A percentile compares a stretch with the other conserved stretches of the same genome.
These are phyloP conservation scores for Raddia distichophylla DNA, from an alignment of 176 grass and related monocot genomes.

Conservation along the genomic window DNA sequence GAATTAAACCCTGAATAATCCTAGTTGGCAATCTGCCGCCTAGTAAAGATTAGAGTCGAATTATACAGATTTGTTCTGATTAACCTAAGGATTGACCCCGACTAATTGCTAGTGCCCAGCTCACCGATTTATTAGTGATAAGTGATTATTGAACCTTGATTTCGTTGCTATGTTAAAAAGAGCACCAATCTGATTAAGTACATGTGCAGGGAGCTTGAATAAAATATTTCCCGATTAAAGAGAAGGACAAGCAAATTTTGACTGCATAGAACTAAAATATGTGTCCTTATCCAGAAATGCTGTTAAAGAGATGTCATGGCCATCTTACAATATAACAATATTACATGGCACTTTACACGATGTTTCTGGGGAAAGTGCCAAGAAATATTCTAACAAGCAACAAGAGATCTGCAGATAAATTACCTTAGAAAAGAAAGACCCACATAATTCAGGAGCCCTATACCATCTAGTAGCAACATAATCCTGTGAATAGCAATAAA, in stretches of 20 bases:
- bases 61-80: too few relatives aligned
- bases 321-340: constrained; percentile 3
- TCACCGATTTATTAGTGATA: too few relatives aligned
- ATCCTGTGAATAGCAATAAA: constrained; percentile 63
- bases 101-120: too few relatives aligned
- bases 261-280: neutral
- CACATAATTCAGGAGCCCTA: constrained; percentile 92
- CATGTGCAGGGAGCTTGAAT: constrained; percentile 10
- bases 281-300: neutral
- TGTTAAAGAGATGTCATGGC: neutral
- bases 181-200: neutral
- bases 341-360: neutral
- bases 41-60: too few relatives aligned
- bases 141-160: neutral
- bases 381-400: constrained; percentile 29
- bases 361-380: constrained; percentile 24
- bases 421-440: constrained; percentile 99
- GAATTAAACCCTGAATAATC: too few relatives aligned
- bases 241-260: constrained; percentile 4
- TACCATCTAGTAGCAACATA: constrained; percentile 99
- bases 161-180: neutral
- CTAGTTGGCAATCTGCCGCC: too few relatives aligned
- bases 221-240: neutral
- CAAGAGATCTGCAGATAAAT: constrained; percentile 35
- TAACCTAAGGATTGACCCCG: too few relatives aligned